Conservation (phyloP, 495 filamentous ascomycete genomes). For the Penicillium mononematosum region DNA sequence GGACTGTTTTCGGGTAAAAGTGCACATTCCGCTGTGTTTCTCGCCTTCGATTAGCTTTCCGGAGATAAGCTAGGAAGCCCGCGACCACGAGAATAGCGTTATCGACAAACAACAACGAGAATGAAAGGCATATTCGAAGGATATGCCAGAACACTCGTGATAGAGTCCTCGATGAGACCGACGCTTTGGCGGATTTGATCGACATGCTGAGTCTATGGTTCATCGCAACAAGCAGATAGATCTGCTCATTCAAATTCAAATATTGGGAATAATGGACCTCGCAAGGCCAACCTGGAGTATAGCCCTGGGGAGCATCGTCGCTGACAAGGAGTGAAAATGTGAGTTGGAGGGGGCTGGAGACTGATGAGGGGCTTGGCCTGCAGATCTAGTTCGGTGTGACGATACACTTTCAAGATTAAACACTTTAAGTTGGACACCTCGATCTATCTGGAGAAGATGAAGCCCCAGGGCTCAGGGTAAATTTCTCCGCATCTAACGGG, state of each 20-base stretch:
- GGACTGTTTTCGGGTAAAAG: constrained; percentile 58
- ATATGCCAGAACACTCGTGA: constrained; percentile 28
- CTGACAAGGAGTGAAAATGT: background rate
- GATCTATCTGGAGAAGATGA: background rate
- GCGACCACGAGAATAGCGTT: constrained; percentile 48
- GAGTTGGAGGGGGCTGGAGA: constrained; percentile 7
- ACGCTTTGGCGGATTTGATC: constrained; percentile 14
- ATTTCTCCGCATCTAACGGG: background rate
- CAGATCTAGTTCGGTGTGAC: constrained; percentile 14
- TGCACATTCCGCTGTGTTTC: constrained; percentile 35
- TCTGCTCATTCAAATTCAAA: background rate
- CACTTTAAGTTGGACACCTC: background rate
- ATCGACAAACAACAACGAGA: constrained; percentile 54
- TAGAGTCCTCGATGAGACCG: constrained; percentile 5
- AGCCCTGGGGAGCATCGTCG: background rate
- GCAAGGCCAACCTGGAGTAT: background rate
- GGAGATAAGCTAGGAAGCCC: constrained; percentile 21
- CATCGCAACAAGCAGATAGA: background rate
- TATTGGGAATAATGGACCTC: background rate
- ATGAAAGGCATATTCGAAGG: constrained; percentile 31
- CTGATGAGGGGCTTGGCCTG: constrained; percentile 10
- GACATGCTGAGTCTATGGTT: constrained; percentile 3
- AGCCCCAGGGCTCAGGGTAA: no score
- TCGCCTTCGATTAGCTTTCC: constrained; percentile 23
- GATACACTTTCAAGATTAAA: background rate